phyloP scores from a whole-genome alignment of 495 filamentous ascomycete genomes.

The Thozetella sp. region DNA sequence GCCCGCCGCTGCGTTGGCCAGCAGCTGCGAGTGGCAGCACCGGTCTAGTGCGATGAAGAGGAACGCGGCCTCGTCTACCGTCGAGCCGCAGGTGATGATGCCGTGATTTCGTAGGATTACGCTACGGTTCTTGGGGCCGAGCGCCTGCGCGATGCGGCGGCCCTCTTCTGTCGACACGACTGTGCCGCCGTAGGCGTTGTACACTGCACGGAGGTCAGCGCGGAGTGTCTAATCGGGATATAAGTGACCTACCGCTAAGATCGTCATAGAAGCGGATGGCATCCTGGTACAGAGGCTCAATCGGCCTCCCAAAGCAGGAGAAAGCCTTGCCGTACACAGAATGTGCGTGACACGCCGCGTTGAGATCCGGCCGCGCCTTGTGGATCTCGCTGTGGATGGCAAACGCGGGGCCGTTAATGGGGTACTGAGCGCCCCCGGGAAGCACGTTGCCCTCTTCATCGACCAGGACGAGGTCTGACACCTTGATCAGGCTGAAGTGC shows the following conservation, averaged over 20 bases:
- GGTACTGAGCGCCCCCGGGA: conserved; percentile 36
- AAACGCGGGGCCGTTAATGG: conserved; percentile 63
- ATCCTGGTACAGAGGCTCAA: conserved; percentile 53
- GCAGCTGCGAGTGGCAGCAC: conserved; percentile 65
- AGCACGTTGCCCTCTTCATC: conserved; percentile 53
- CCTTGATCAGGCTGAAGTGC: conserved; percentile 56
- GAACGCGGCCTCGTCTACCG: conserved; percentile 68
- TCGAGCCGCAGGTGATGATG: conserved; percentile 62
- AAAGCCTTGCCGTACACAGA: conserved; percentile 51
- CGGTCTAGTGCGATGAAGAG: conserved; percentile 68
- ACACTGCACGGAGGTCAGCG: conserved; percentile 35
- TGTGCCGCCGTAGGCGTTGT: conserved; percentile 33
- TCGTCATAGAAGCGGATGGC: conserved; percentile 55
- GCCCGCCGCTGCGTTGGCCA: conserved; percentile 63
- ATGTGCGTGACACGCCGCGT: conserved; percentile 51
- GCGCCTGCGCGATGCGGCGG: conserved; percentile 52
- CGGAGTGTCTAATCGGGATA: neutral
- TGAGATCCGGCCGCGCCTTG: conserved; percentile 42
- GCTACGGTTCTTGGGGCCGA: conserved; percentile 60
- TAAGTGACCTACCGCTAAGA: neutral
- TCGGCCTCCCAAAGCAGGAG: conserved; percentile 44
- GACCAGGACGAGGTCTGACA: conserved; percentile 52
- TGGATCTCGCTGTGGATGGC: conserved; percentile 58
- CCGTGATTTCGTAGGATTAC: conserved; percentile 73
- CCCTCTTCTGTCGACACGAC: conserved; percentile 67